Percentiles rank a stretch among this genome's conserved stretches.
Conservation (phyloP, 2,329 filamentous ascomycete species). For the Apiospora kogelbergensis region DNA sequence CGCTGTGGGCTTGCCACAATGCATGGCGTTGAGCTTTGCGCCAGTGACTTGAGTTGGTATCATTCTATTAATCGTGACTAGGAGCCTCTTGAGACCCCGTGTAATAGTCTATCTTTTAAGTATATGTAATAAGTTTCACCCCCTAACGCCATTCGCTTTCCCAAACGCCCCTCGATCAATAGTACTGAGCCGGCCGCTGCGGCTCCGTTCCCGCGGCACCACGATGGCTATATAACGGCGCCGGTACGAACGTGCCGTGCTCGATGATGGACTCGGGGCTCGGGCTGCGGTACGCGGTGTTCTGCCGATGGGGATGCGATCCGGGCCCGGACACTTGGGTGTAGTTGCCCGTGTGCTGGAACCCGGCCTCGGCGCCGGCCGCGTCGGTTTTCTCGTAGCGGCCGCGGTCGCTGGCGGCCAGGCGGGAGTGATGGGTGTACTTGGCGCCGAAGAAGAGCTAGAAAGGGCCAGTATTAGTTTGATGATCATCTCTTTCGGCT, state of each 20-base stretch:
- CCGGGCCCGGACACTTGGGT: not conserved
- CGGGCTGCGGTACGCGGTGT: not conserved
- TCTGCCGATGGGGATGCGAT: not conserved
- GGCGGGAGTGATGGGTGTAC: conserved; percentile 16
- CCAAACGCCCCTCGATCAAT: not conserved
- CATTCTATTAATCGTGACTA: not conserved
- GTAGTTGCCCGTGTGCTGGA: not conserved
- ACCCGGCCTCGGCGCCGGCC: conserved; percentile 8
- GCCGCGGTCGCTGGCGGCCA: conserved; percentile 10
- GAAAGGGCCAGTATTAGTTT: not conserved
- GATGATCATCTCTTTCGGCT: not conserved
- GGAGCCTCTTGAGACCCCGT: too few species aligned
- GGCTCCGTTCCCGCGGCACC: not conserved
- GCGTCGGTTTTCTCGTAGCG: conserved; percentile 7
- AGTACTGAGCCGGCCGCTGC: not conserved
- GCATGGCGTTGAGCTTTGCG: too few species aligned
- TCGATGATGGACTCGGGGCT: not conserved
- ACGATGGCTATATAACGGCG: not conserved
- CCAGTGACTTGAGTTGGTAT: too few species aligned
- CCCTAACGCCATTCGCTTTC: not conserved
- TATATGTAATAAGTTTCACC: too few species aligned
- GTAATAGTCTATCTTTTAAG: too few species aligned
- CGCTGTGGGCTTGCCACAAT: not conserved
- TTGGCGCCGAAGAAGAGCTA: conserved; percentile 18
- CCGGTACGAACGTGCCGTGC: not conserved